Percentiles rank a stretch among this genome's conserved stretches.
Evolutionary conservation across 805 yeast species (phyloP).

Genomic region (Starmerella potacharoeniae): DNA sequence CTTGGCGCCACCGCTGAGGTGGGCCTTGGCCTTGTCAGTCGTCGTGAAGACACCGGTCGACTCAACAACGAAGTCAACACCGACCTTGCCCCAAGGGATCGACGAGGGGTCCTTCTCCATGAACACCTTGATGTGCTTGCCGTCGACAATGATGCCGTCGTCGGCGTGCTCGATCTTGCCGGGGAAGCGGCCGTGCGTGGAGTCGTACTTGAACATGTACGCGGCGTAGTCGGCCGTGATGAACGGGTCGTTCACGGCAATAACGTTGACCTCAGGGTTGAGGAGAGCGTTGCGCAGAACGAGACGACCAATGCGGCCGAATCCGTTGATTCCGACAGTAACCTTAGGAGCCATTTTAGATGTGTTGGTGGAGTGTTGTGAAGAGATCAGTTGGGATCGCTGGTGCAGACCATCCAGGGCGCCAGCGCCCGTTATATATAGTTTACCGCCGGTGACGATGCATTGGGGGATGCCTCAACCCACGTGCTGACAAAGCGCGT

Average conservation of each 20-base stretch:
- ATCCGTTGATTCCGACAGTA: constrained; percentile 84
- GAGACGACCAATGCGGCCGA: constrained; percentile 89
- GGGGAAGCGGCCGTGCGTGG: constrained; percentile 77
- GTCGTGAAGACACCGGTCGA: constrained; percentile 92
- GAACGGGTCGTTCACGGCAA: constrained; percentile 87
- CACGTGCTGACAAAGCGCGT: not conserved
- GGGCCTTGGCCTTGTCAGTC: constrained; percentile 68
- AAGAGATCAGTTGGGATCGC: not conserved
- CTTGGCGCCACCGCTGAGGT: constrained; percentile 85
- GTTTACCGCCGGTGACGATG: not conserved
- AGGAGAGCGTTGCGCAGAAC: constrained; percentile 68
- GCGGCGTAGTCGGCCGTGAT: constrained; percentile 84
- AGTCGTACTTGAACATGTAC: constrained; percentile 90
- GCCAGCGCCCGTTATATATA: not conserved
- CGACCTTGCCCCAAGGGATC: constrained; percentile 74
- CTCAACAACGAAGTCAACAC: constrained; percentile 81
- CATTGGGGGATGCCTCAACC: not conserved
- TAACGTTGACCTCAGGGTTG: constrained; percentile 66
- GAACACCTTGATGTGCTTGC: constrained; percentile 52
- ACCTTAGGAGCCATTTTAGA: constrained; percentile 30
- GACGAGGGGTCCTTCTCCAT: constrained; percentile 76
- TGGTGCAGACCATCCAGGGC: not conserved
- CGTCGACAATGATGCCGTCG: constrained; percentile 49
- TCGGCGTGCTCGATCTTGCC: constrained; percentile 60
- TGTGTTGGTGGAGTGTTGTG: not conserved